Conservation (phyloP, 1,284 basidiomycete genomes). For the Veloboletus limbatus region DNA sequence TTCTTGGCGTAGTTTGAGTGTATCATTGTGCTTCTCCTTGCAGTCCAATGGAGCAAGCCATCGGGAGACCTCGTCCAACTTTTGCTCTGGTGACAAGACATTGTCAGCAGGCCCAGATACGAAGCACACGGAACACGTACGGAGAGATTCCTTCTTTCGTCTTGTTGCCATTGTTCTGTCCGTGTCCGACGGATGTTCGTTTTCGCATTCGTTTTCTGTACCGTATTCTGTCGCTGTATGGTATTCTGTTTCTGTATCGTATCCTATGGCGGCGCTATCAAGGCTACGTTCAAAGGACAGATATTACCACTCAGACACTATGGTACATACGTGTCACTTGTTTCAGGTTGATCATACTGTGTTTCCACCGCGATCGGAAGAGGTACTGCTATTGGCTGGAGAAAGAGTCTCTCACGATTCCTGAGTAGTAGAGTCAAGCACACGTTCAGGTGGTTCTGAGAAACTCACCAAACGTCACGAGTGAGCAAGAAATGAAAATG, state of each 20-base stretch:
- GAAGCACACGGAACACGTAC: not conserved
- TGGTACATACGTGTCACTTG: not conserved
- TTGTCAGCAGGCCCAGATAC: not conserved
- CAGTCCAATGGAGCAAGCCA: too few species aligned
- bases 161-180: not conserved
- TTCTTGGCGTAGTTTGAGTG: too few species aligned
- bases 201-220: too few species aligned
- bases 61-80: not conserved
- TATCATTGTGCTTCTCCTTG: too few species aligned
- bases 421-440: not conserved
- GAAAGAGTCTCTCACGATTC: not conserved
- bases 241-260: not conserved
- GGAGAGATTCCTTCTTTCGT: not conserved
- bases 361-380: not conserved
- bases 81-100: not conserved
- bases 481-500: too few species aligned
- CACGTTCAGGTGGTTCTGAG: too few species aligned
- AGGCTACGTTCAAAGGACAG: too few species aligned
- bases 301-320: not conserved
- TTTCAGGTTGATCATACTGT: not conserved
- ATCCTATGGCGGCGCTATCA: too few species aligned
- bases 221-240: too few species aligned
- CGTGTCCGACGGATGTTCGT: not conserved
- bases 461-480: too few species aligned
- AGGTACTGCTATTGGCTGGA: not conserved